Percentiles rank a stretch among this genome's conserved stretches.
These are phyloP conservation scores for Trichoderma atrobrunneum DNA, from an alignment of 2,329 filamentous ascomycete species.

Conservation along the genomic window DNA sequence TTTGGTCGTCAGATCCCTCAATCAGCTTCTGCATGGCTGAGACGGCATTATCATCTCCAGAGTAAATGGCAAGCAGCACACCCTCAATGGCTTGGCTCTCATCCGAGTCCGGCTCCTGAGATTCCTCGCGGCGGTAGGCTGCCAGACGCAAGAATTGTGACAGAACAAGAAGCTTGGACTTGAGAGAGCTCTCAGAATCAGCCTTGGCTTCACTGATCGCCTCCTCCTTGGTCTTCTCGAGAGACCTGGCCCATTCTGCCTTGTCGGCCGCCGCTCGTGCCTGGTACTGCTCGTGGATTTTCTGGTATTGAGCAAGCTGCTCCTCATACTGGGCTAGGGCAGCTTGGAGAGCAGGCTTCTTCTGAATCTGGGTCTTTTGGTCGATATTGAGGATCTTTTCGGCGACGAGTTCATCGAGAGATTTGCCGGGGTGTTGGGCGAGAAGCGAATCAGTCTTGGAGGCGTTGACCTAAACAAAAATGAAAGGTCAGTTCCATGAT, in stretches of 20 bases:
- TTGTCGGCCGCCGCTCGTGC: constrained; percentile 56
- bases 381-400: constrained; percentile 75
- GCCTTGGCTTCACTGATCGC: constrained; percentile 52
- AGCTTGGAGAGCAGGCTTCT: constrained; percentile 69
- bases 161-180: constrained; percentile 65
- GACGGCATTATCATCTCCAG: constrained; percentile 72
- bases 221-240: constrained; percentile 56
- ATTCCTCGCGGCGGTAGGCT: constrained; percentile 70
- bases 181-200: constrained; percentile 51
- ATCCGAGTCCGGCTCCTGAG: constrained; percentile 60
- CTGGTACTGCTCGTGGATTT: constrained; percentile 71
- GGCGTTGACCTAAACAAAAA: constrained; percentile 56
- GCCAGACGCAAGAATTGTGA: constrained; percentile 80
- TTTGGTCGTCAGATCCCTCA: constrained; percentile 65
- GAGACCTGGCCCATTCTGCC: constrained; percentile 57
- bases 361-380: constrained; percentile 72
- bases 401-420: constrained; percentile 69
- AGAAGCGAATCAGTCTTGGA: constrained; percentile 70
- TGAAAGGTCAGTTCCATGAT: background rate
- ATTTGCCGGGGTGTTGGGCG: constrained; percentile 65
- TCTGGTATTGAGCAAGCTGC: constrained; percentile 70
- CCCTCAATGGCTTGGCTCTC: constrained; percentile 81
- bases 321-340: constrained; percentile 70
- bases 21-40: constrained; percentile 74
- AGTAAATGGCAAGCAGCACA: constrained; percentile 73